phyloP scores from a whole-genome alignment of 1,284 basidiomycete species.

The Ceratobasidium papillatum region DNA sequence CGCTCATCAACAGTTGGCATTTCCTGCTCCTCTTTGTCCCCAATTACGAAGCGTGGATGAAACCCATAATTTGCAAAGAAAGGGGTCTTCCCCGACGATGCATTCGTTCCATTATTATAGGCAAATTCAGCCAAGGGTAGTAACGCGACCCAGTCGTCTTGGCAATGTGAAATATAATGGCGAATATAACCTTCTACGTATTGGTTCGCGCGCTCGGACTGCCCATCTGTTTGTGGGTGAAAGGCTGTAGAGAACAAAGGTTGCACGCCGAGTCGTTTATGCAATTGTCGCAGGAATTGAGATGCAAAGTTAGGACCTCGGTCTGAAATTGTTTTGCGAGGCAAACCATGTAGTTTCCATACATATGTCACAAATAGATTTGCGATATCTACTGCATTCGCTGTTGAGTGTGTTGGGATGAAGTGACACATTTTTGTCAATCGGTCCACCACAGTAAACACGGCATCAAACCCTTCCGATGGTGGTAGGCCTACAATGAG shows the following conservation, averaged over 20 bases:
- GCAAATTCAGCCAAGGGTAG: slow-evolving; percentile 46
- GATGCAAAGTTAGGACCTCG: slow-evolving; percentile 46
- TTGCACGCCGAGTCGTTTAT: slow-evolving; percentile 38
- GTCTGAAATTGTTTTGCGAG: slow-evolving; percentile 7
- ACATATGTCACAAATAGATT: slow-evolving; percentile 7
- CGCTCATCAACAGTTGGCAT: not conserved
- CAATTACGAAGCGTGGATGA: slow-evolving; percentile 43
- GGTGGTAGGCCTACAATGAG: not conserved
- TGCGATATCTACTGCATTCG: not conserved
- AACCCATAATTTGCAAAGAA: slow-evolving; percentile 48
- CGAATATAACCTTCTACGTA: slow-evolving; percentile 47
- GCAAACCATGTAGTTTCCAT: slow-evolving; percentile 25
- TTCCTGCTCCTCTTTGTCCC: not conserved
- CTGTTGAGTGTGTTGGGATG: slow-evolving; percentile 32
- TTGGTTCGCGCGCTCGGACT: slow-evolving; percentile 52
- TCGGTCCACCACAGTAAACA: not conserved
- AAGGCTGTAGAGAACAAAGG: slow-evolving; percentile 48
- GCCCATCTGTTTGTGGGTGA: no score
- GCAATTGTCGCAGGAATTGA: slow-evolving; percentile 45
- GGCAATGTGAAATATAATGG: slow-evolving; percentile 41
- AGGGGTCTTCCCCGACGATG: slow-evolving; percentile 46
- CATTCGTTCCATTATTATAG: no score
- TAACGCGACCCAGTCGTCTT: slow-evolving; percentile 45
- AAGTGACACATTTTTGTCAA: slow-evolving; percentile 39
- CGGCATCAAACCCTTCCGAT: not conserved